A percentile compares a stretch with the other conserved stretches of the same genome.
These are phyloP conservation scores for Phylloporus sp. DNA, from an alignment of 1,284 basidiomycete species.

Conservation along the genomic window DNA sequence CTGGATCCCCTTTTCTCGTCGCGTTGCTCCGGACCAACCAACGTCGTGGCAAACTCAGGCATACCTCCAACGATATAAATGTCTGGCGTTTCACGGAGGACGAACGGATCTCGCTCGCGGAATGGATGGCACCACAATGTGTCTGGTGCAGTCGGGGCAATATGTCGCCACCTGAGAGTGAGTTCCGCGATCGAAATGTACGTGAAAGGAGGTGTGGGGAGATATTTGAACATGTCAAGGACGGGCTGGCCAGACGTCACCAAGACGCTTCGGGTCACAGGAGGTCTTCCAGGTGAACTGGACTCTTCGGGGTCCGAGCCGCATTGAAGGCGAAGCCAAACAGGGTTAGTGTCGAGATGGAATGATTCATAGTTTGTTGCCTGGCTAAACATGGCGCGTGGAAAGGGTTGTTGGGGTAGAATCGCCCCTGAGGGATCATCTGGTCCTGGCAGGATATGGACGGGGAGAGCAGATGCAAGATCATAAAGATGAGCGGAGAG, in stretches of 20 bases:
- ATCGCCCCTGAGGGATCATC: slow-evolving; percentile 89
- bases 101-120: slow-evolving; percentile 88
- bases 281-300: slow-evolving; percentile 26
- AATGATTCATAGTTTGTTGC: slow-evolving; percentile 73
- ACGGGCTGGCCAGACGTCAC: slow-evolving; percentile 91
- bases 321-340: slow-evolving; percentile 73
- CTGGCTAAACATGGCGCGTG: slow-evolving; percentile 88
- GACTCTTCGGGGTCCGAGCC: slow-evolving; percentile 33
- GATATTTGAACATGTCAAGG: slow-evolving; percentile 95
- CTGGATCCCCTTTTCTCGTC: slow-evolving; percentile 40
- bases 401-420: slow-evolving; percentile 93
- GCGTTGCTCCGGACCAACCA: slow-evolving; percentile 55
- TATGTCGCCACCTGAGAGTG: slow-evolving; percentile 92
- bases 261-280: slow-evolving; percentile 66
- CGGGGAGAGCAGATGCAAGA: slow-evolving; percentile 73
- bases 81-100: slow-evolving; percentile 85
- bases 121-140: slow-evolving; percentile 99
- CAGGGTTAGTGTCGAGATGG: slow-evolving; percentile 88
- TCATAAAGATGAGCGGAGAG: slow-evolving; percentile 81
- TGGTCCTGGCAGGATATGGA: slow-evolving; percentile 87
- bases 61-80: slow-evolving; percentile 95
- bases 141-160: slow-evolving; percentile 97
- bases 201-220: slow-evolving; percentile 71
- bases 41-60: slow-evolving; percentile 78
- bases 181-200: slow-evolving; percentile 78